A percentile compares a stretch with the other conserved stretches of the same genome.
Conservation (phyloP, 352 stramenopile genomes). For the Blastocystis sp. region DNA sequence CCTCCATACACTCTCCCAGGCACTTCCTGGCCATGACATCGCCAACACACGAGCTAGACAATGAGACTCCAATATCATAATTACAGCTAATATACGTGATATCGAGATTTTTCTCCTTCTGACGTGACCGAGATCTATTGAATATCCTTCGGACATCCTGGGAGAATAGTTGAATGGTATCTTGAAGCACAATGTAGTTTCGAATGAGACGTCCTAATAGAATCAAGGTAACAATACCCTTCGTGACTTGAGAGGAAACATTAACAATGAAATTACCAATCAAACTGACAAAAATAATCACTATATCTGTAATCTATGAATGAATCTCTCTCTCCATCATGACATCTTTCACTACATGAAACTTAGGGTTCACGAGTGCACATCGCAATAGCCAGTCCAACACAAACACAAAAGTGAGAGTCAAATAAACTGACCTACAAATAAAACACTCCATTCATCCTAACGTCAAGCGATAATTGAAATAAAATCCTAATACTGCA, state of each 20-base stretch:
- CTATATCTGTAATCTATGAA: conserved; percentile 1
- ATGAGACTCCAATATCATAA: background rate
- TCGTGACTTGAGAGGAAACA: background rate
- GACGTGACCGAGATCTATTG: conserved; percentile 13
- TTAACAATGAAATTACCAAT: background rate
- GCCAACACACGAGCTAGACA: conserved; percentile 51
- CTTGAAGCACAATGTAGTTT: background rate
- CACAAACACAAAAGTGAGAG: background rate
- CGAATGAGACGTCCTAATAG: conserved; percentile 11
- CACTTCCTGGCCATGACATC: conserved; percentile 64
- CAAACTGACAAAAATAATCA: background rate
- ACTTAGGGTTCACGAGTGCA: background rate
- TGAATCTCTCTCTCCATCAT: background rate
- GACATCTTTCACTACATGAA: background rate
- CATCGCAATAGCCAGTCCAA: conserved; percentile 43
- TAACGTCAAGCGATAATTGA: conserved; percentile 16
- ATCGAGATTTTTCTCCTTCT: conserved; percentile 66
- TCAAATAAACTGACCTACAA: background rate
- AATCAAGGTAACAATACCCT: conserved; percentile 10
- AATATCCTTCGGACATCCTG: conserved; percentile 64
- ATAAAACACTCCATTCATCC: background rate
- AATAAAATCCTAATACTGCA: conserved; percentile 22
- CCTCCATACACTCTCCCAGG: conserved; percentile 39
- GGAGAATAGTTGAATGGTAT: conserved; percentile 36
- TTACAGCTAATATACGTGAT: conserved; percentile 65